Percentiles rank a stretch among this genome's conserved stretches.
phyloP scores from a whole-genome alignment of 345 rosid genomes.

The Euphorbia lathyris region DNA sequence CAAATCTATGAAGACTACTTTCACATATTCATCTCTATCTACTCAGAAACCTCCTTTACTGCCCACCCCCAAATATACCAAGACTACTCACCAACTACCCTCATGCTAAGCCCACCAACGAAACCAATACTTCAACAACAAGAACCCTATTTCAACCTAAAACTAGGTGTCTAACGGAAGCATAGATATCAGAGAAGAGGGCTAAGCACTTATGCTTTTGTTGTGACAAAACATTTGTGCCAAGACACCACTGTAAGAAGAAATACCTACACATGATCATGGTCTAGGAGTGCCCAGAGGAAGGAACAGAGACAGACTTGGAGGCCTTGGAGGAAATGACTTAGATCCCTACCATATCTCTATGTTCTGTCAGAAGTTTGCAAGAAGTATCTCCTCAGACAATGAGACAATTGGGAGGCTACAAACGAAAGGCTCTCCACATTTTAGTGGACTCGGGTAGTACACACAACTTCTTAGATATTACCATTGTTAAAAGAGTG shows the following conservation, averaged over 20 bases:
- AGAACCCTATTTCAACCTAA: not conserved
- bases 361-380: not conserved
- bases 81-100: not conserved
- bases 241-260: not conserved
- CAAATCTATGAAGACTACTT: no score
- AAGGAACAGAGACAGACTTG: not conserved
- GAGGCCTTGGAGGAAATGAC: not conserved
- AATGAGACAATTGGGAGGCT: not conserved
- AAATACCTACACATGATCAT: not conserved
- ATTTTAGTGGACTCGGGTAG: not conserved
- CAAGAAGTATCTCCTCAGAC: not conserved
- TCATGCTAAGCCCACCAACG: not conserved
- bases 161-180: not conserved
- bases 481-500: not conserved
- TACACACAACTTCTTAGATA: not conserved
- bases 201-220: not conserved
- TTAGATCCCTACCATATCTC: not conserved
- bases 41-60: not conserved
- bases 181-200: not conserved
- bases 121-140: not conserved
- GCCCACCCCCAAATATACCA: not conserved
- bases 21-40: no score
- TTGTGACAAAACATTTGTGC: not conserved
- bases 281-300: not conserved
- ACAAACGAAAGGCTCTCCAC: not conserved